Conservation (phyloP, 208 protist species). For the Acanthamoeba triangularis region DNA sequence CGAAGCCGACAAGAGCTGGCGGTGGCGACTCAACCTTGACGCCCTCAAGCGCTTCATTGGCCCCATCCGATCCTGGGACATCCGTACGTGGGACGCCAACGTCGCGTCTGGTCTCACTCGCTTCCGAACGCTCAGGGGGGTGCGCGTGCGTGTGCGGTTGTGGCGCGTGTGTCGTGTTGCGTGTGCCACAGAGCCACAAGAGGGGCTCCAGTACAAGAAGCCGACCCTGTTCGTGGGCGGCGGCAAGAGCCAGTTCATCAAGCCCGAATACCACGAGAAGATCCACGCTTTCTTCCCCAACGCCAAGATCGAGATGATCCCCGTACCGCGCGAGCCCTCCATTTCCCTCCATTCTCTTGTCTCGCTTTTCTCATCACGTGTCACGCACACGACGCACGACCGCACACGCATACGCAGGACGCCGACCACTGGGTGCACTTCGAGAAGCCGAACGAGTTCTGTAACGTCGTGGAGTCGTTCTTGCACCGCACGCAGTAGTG, state of each 20-base stretch:
- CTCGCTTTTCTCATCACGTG: background rate
- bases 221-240: slow-evolving; percentile 69
- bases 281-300: slow-evolving; percentile 70
- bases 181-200: background rate
- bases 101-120: too few species aligned
- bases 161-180: too few species aligned
- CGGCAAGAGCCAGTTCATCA: slow-evolving; percentile 64
- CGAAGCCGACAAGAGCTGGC: slow-evolving; percentile 42
- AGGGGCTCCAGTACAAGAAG: slow-evolving; percentile 37
- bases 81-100: background rate
- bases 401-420: background rate
- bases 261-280: background rate
- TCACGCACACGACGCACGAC: too few species aligned
- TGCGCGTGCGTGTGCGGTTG: background rate
- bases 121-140: background rate
- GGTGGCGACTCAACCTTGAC: slow-evolving; percentile 69
- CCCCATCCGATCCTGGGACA: slow-evolving; percentile 43
- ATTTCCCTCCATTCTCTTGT: background rate
- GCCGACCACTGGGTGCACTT: slow-evolving; percentile 75
- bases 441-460: slow-evolving; percentile 65
- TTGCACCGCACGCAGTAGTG: background rate
- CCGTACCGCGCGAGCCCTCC: background rate
- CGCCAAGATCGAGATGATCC: slow-evolving; percentile 70
- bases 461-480: slow-evolving; percentile 10
- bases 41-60: slow-evolving; percentile 19